Evolutionary conservation across 2,329 filamentous ascomycete genomes (phyloP), one percentile per base, ranked within the genome.

Genomic region (Pseudogymnoascus sp.): DNA sequence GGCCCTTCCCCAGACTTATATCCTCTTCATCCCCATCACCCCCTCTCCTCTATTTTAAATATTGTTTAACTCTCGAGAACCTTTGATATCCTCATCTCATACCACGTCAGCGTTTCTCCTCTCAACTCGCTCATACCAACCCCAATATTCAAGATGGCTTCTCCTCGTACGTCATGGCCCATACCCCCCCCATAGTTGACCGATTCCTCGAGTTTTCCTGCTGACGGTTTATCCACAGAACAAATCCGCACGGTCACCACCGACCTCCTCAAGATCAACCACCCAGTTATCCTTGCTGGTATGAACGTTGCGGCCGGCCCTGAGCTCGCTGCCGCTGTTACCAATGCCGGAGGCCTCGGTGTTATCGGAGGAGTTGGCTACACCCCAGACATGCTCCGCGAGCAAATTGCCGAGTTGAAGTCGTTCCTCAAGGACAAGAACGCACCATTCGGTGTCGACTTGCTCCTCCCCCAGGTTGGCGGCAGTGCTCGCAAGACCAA

Each of bases 301-400:
- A 99, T 99, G 94, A 97, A 99, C 83, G 94, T 97, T 66, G 94
- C 94, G 63, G 94, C 94, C 64, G 94, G 94, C 59, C 94, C 94
- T 62, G 95, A 92, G 83, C 87, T 99, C 72, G 94, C 94, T 61
- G 94, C 94, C 35, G 94, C 94, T 42, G 94, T 99, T 70, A 95
- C 93, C 69, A 97, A 99, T 77, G 94, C 94, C 60, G 94, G 94
- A 69, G 94, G 94, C 72, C 83, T 99, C 65, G 94, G 94, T 79
- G 94, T 99, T 71, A 93, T 99, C 71, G 94, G 94, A 69, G 94
- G 94, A 75, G 88, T 93, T 70, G 89, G 91, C 68, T 99, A 99
- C 81, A 97, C 92, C 62, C 94, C 94, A 70, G 91, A 97, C 64
- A 97, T 97, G 94, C 85, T 99, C 66, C 85, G 85, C 66, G 94